phyloP scores from a whole-genome alignment of 176 grass and related monocot species.

The Calamus simplicifolius region DNA sequence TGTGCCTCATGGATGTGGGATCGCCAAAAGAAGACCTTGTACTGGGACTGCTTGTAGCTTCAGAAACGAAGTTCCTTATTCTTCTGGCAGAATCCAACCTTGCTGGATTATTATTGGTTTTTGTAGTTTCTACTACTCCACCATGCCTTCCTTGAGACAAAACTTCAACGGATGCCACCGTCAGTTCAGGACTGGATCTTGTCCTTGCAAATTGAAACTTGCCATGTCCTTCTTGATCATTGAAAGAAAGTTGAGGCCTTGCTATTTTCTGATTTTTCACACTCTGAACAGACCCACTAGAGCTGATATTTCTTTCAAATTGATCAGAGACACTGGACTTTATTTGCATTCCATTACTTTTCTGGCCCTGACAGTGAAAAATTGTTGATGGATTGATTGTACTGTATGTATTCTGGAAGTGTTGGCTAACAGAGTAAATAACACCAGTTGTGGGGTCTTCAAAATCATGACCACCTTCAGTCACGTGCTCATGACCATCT shows the following conservation, averaged over 20 bases:
- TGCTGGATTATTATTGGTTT: conserved; percentile 13
- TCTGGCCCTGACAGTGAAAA: conserved; percentile 38
- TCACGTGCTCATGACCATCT: conserved; percentile 27
- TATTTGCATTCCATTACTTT: conserved; percentile 25
- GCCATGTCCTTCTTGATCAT: conserved; percentile 40
- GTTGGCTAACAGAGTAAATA: conserved; percentile 26
- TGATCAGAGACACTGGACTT: conserved; percentile 41
- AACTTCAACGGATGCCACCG: conserved; percentile 53
- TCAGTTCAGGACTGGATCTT: conserved; percentile 78
- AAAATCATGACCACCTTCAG: conserved; percentile 36
- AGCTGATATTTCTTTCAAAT: conserved; percentile 49
- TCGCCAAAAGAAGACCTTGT: conserved; percentile 59
- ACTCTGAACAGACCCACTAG: conserved; percentile 43
- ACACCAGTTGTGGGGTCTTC: conserved; percentile 27
- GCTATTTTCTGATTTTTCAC: conserved; percentile 41
- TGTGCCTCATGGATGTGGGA: conserved; percentile 38
- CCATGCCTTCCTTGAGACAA: conserved; percentile 32
- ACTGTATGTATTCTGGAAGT: conserved; percentile 19
- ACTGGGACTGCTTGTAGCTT: conserved; percentile 39
- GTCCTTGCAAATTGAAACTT: conserved; percentile 69
- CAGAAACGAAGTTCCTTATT: conserved; percentile 43
- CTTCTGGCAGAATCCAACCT: conserved; percentile 43
- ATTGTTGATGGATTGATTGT: conserved; percentile 20
- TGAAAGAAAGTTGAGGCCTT: conserved; percentile 31
- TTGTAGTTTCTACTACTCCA: conserved; percentile 36